Evolutionary conservation across 495 filamentous ascomycete genomes (phyloP).

Genomic region (Talaromyces stipitatus): DNA sequence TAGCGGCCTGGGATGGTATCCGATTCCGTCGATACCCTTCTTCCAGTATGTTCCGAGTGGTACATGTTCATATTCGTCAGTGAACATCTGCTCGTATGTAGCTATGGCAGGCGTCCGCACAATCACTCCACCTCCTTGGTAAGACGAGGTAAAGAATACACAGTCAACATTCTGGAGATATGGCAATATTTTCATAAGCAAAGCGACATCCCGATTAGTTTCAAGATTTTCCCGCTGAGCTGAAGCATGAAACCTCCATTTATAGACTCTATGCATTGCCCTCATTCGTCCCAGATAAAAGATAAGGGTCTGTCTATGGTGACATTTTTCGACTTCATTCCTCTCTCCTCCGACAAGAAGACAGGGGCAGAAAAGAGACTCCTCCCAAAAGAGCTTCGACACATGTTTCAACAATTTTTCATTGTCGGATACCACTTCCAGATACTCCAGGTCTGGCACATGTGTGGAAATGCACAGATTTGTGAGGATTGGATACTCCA

Average conservation of each 20-base stretch:
- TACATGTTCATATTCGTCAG: not conserved
- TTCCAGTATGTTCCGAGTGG: not conserved
- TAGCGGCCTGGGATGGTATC: not conserved
- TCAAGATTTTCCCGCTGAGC: not conserved
- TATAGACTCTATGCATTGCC: too few species aligned
- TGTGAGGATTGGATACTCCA: not conserved
- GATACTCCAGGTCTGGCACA: not conserved
- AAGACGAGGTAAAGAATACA: not conserved
- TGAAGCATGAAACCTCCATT: not conserved
- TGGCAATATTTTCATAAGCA: not conserved
- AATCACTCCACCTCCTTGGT: too few species aligned
- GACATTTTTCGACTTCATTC: too few species aligned
- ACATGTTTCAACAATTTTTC: not conserved
- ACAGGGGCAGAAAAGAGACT: not conserved
- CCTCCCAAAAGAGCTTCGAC: not conserved
- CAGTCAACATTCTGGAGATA: not conserved
- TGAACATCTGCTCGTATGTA: not conserved
- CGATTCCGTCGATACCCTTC: not conserved
- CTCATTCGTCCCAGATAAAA: too few species aligned
- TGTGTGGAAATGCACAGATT: not conserved
- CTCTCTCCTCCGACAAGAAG: not conserved
- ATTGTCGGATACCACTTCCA: not conserved
- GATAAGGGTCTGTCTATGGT: too few species aligned
- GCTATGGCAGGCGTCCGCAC: not conserved
- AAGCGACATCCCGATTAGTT: not conserved